These are phyloP conservation scores for Chromera velia DNA, from an alignment of 73 alveolate genomes.

Conservation along the genomic window DNA sequence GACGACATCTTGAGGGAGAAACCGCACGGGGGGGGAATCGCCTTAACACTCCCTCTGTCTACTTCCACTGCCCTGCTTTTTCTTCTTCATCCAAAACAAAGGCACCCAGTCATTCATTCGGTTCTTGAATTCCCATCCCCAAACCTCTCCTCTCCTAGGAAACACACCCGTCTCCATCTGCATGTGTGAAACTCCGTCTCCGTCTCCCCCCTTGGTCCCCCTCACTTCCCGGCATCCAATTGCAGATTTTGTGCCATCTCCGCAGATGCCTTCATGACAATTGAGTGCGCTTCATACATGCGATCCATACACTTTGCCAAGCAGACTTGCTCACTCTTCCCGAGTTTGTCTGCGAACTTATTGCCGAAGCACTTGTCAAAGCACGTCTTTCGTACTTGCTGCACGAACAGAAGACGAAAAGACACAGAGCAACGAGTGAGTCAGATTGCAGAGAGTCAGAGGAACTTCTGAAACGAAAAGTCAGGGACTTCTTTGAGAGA, in stretches of 20 bases:
- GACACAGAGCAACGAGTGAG: too few species aligned
- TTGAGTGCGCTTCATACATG: conserved; percentile 39
- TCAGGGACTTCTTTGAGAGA: not conserved
- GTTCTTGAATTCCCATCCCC: too few species aligned
- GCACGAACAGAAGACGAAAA: not conserved
- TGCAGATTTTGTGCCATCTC: conserved; percentile 38
- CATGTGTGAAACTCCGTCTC: too few species aligned
- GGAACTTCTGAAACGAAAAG: not conserved
- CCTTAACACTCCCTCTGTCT: too few species aligned
- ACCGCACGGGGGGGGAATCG: too few species aligned
- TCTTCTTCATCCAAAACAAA: too few species aligned
- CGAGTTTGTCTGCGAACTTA: conserved; percentile 22
- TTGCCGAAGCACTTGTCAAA: conserved; percentile 37
- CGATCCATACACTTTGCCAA: conserved; percentile 46
- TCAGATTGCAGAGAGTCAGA: not conserved
- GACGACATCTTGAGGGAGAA: too few species aligned
- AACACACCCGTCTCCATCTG: too few species aligned
- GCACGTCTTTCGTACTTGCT: conserved; percentile 39
- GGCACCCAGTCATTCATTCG: too few species aligned
- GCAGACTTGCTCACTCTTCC: not conserved
- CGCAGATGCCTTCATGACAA: conserved; percentile 38
- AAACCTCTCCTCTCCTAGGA: too few species aligned
- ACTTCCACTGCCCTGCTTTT: too few species aligned
- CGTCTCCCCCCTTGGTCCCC: too few species aligned
- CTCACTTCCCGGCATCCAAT: not conserved